Base-by-base conservation (phyloP, 148 eudicot species). In the Chenopodium suecicum region DNA sequence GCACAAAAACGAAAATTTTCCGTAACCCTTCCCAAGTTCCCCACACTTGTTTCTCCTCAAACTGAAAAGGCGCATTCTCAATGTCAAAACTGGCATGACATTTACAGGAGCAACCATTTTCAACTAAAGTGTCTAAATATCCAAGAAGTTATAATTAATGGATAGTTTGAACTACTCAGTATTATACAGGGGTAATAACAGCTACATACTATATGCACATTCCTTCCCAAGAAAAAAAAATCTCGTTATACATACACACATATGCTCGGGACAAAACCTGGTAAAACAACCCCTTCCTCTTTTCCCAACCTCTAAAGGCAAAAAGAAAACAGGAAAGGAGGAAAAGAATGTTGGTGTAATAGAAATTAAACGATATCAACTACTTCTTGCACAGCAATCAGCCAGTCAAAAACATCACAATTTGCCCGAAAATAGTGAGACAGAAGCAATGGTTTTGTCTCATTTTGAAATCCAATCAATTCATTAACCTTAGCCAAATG, bases 401-500 rank as follows among this genome's bases (percentile, higher is more conserved):
- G 66, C 20, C 1, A 22, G 74, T 44, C 17, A 62, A 25, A 62
- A 62, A n/a, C 17, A 72, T 22, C 75, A 72, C 11, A 41, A 27
- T 10, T 27, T 14, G 20, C 22, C 12, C 25, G 46, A 70, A 70
- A 70, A 17, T 14, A 5, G 12, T 37, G 10, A 37, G 8, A 69
- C 22, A 10, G 13, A 19, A 20, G 17, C 75, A 72, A 72, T 17
- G 52, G 2, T 68, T 68, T 68, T 1, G 3, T 32, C 50, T 47
- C 29, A 20, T 27, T 52, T 74, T 9, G 16, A 64, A 31, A 13
- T 0, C 58, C 19, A 4, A 41, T 73, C 8, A 52, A 62, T 73
- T 41, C 50, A 13, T 58, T 2, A 58, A 41, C 12, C 81, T 91
- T 86, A 95, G 84, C 99, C 94, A 79, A 95, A 95, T 58, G 99